Base-by-base conservation (phyloP, 2,329 filamentous ascomycete genomes). In the Botrytis byssoidea region DNA sequence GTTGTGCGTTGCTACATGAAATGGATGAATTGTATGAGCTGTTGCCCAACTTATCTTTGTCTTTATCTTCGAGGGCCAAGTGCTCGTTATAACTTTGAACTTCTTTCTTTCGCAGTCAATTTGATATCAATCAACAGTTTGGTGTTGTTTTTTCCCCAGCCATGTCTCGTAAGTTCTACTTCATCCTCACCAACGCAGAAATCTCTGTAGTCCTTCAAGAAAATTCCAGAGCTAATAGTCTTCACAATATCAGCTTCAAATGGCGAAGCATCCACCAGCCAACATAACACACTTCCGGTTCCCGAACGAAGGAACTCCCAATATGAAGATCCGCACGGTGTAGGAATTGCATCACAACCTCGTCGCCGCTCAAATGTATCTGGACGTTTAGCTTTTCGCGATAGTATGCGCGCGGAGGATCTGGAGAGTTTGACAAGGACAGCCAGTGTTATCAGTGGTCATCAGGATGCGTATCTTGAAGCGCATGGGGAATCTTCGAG, bases 281-380 rank as follows among this genome's bases (percentile, higher is more conserved):
- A 29, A 22, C 35, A 3, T 6, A 42, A 32, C 25, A 32, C 18
- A n/a, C 32, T 55, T 55, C 65, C 48, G 9, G 22, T 57, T 16
- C 35, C 66, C 18, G 66, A 68, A 68, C 35, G 66, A 42, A 55
- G 35, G 12, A 68, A 57, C 8, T 68, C 65, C 2, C 65, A 55
- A 57, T 68, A 61, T 37, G 67, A 70, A 7, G 55, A 61, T 46
- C 8, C 51, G 9, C 25, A 65, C 37, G 4, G 42, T 22, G 46
- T 35, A 35, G 61, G 70, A 67, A 32, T 35, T 18, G 40, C 29
- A 37, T 44, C 42, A 8, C 46, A 44, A 57, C 42, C 65, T 35
- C 65, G 66, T 44, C 57, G 71, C 3, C 55, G 65, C 51, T 73
- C 71, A 35, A 73, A 73, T 63, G 71, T 63, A 59, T 70, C 65